Evolutionary conservation across 2,329 filamentous ascomycete species (phyloP).

Genomic region (Neonectria neomacrospora): DNA sequence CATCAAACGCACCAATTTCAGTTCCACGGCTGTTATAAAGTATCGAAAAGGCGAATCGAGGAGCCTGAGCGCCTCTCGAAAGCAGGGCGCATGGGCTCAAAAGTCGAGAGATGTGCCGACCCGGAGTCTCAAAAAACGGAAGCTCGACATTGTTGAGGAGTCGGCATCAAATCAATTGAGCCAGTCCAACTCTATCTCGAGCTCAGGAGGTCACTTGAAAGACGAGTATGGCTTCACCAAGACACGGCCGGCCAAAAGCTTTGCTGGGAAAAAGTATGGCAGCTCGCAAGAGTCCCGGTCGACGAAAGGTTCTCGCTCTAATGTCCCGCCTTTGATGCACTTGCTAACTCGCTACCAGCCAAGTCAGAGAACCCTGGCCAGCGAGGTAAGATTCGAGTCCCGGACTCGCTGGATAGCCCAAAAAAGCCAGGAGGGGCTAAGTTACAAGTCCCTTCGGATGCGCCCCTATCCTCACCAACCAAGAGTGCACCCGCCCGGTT

Average conservation of each 20-base stretch:
- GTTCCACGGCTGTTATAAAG: conserved; percentile 6
- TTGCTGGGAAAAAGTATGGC: conserved; percentile 33
- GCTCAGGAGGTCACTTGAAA: conserved; percentile 39
- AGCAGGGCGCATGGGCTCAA: not conserved
- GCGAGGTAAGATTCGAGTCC: conserved; percentile 25
- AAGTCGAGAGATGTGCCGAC: conserved; percentile 12
- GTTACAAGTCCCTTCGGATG: conserved; percentile 16
- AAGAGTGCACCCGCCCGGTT: conserved; percentile 18
- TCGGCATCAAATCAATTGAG: conserved; percentile 2
- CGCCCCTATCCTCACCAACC: conserved; percentile 28
- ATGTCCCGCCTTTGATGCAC: not conserved
- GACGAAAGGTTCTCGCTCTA: conserved; percentile 31
- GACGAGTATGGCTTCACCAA: conserved; percentile 42
- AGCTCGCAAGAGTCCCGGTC: conserved; percentile 40
- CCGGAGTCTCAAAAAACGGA: conserved; percentile 34
- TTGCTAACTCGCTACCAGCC: conserved; percentile 15
- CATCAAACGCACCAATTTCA: conserved; percentile 51
- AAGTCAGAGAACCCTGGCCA: conserved; percentile 23
- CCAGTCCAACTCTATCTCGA: conserved; percentile 16
- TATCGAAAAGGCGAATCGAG: conserved; percentile 14
- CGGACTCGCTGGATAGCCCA: conserved; percentile 33
- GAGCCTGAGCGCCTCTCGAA: conserved; percentile 12
- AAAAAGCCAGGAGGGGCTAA: conserved; percentile 21
- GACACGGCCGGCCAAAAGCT: conserved; percentile 39
- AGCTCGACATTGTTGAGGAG: not conserved